A percentile compares a stretch with the other conserved stretches of the same genome.
Conservation (phyloP, 163 green algal species). For the Chlamydomonas reinhardtii region DNA sequence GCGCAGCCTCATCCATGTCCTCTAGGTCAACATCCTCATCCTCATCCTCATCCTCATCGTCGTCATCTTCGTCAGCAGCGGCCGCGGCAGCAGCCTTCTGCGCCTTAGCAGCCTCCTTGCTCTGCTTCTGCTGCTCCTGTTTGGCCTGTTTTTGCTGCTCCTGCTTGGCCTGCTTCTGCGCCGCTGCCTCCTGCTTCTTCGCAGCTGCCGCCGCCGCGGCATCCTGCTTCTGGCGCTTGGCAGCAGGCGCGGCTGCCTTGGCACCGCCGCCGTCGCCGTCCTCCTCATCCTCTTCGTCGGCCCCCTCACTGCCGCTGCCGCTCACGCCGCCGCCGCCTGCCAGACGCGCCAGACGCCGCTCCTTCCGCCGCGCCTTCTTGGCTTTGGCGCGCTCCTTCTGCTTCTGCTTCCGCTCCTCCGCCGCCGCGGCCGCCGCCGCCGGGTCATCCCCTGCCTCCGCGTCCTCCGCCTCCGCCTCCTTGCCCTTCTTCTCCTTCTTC, state of each 20-base stretch:
- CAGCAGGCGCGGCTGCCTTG: not conserved
- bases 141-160: too few species aligned
- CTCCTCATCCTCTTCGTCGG: not conserved
- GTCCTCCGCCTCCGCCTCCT: not conserved
- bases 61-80: not conserved
- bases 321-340: not conserved
- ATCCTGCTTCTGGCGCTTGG: not conserved
- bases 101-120: not conserved
- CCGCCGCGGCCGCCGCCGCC: not conserved
- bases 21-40: conserved; percentile 43
- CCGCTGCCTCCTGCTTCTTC: not conserved
- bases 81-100: not conserved
- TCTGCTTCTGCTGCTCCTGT: not conserved
- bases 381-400: conserved; percentile 46
- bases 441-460: not conserved
- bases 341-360: conserved; percentile 2
- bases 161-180: not conserved
- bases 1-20: not conserved
- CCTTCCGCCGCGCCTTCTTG: conserved; percentile 38
- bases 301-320: not conserved
- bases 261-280: not conserved
- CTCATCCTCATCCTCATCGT: not conserved
- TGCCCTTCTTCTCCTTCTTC: conserved; percentile 22
- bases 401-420: conserved; percentile 25
- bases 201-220: not conserved